These are phyloP conservation scores for Chaetomium globosum DNA, from an alignment of 2,329 filamentous ascomycete genomes.

Conservation along the genomic window DNA sequence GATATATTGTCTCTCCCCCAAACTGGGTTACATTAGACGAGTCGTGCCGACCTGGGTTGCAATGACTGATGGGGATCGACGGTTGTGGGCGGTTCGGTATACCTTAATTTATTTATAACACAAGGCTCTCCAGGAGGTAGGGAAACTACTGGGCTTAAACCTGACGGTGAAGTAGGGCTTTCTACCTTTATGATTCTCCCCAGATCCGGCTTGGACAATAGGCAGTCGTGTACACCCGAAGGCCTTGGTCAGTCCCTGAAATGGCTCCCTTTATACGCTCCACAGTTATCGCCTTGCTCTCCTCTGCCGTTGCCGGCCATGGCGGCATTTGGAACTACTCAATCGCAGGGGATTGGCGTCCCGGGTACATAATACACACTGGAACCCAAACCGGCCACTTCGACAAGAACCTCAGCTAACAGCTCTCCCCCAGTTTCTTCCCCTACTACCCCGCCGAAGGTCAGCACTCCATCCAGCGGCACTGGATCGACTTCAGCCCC, in stretches of 20 bases:
- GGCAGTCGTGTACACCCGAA: background rate
- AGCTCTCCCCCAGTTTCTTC: background rate
- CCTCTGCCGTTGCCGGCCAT: background rate
- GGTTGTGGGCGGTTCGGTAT: background rate
- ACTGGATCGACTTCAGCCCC: conserved; percentile 19
- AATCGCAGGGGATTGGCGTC: conserved; percentile 15
- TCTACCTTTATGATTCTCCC: background rate
- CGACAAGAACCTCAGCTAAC: background rate
- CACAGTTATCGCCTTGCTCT: background rate
- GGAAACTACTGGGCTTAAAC: no score
- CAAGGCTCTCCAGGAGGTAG: background rate
- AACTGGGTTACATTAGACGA: background rate
- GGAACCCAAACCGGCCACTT: background rate
- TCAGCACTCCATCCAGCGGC: conserved; percentile 16
- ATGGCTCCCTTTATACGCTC: background rate
- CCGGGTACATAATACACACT: background rate
- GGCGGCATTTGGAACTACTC: conserved; percentile 21
- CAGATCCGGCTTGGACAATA: background rate
- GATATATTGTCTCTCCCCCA: background rate
- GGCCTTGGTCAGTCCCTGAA: background rate
- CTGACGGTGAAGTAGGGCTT: no score
- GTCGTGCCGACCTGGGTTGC: background rate
- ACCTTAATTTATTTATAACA: background rate
- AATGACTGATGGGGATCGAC: background rate
- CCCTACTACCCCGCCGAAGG: conserved; percentile 16